A percentile compares a stretch with the other conserved stretches of the same genome.
These are phyloP conservation scores for Arxiozyma slooffiae DNA, from an alignment of 1,139 yeast species.

Conservation along the genomic window DNA sequence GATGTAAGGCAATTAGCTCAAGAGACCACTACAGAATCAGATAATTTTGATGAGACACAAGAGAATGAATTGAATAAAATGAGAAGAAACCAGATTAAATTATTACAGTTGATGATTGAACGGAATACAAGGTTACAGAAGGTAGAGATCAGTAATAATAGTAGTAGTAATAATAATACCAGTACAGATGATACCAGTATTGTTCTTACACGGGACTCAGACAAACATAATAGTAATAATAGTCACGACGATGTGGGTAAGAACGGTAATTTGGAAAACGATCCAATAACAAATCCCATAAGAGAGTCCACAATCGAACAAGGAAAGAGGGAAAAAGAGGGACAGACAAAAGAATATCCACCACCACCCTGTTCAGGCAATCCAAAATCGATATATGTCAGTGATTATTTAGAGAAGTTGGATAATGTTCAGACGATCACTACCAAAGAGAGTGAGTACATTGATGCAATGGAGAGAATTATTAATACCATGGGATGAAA, in stretches of 20 bases:
- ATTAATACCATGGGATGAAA: slow-evolving; percentile 6
- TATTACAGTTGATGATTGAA: slow-evolving; percentile 48
- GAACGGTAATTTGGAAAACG: background rate
- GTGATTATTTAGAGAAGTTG: slow-evolving; percentile 9
- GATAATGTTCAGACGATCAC: slow-evolving; percentile 2
- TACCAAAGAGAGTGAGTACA: slow-evolving; percentile 5
- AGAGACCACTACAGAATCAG: slow-evolving; percentile 45
- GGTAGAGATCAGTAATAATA: background rate
- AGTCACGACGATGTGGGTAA: background rate
- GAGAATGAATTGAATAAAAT: slow-evolving; percentile 46
- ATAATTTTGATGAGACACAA: slow-evolving; percentile 48
- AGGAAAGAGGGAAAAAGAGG: too few relatives aligned
- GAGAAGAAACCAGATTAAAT: slow-evolving; percentile 49
- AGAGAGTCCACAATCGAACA: background rate
- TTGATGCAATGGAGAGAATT: slow-evolving; percentile 6
- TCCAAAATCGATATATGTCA: slow-evolving; percentile 7
- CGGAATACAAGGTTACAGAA: slow-evolving; percentile 10
- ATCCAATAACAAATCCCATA: background rate
- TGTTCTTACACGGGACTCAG: too few relatives aligned
- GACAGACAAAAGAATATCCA: background rate
- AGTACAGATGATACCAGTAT: background rate
- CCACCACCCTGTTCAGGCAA: background rate
- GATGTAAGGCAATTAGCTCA: slow-evolving; percentile 63
- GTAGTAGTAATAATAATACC: background rate
- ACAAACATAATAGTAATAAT: too few relatives aligned